Conservation (phyloP, 23 red algal species). For the Agarophyton chilense region DNA sequence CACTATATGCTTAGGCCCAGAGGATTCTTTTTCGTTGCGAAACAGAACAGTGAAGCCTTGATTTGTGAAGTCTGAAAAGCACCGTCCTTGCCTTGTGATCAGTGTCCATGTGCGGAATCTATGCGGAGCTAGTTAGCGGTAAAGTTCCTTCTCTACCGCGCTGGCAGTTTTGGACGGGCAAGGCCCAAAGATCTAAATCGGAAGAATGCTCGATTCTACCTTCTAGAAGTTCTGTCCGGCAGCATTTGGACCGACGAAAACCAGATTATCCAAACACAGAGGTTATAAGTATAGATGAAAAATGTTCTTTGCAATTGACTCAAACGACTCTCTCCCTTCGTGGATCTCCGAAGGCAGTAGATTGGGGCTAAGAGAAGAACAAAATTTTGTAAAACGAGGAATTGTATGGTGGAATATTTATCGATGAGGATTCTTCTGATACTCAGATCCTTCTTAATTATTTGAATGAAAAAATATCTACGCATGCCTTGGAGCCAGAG, state of each 20-base stretch:
- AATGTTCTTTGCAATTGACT: not conserved
- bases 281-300: not conserved
- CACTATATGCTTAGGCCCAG: no score
- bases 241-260: conserved; percentile 29
- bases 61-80: no score
- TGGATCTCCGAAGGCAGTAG: not conserved
- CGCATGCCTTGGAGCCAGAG: not conserved
- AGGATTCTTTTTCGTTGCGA: no score
- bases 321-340: conserved; percentile 58
- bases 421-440: conserved; percentile 1
- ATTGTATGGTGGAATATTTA: conserved; percentile 30
- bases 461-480: not conserved
- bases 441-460: conserved; percentile 4
- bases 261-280: conserved; percentile 19
- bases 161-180: conserved; percentile 52
- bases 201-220: not conserved
- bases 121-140: not conserved
- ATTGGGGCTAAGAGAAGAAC: not conserved
- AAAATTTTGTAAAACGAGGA: conserved; percentile 74
- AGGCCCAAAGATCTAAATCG: not conserved
- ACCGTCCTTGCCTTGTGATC: no score
- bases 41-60: no score
- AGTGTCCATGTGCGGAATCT: conserved; percentile 73
- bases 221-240: not conserved
- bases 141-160: conserved; percentile 8